Percentiles rank a stretch among this genome's conserved stretches.
phyloP scores from a whole-genome alignment of 1,139 yeast species.

The Saccharomycopsis hybrid region DNA sequence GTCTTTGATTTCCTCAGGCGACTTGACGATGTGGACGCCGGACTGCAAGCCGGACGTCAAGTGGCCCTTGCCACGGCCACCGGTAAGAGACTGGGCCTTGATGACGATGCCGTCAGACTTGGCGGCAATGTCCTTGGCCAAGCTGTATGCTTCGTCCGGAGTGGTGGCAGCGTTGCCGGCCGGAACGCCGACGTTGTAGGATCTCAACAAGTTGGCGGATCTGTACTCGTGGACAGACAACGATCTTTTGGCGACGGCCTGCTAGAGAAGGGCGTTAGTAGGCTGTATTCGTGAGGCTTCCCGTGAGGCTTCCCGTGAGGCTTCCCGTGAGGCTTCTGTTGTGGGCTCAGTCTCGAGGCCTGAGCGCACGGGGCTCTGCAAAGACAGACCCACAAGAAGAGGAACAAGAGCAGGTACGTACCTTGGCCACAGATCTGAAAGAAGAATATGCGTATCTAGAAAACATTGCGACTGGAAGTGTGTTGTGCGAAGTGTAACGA shows the following conservation, averaged over 20 bases:
- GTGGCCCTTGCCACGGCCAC: slow-evolving; percentile 99
- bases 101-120: slow-evolving; percentile 80
- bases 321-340: no score
- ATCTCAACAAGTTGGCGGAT: slow-evolving; percentile 78
- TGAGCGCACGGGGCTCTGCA: no score
- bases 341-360: no score
- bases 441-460: slow-evolving; percentile 14
- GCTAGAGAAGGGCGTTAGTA: no score
- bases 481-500: no score
- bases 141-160: slow-evolving; percentile 78
- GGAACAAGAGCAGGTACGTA: no score
- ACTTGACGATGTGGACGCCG: slow-evolving; percentile 85
- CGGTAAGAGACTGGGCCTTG: slow-evolving; percentile 98
- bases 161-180: slow-evolving; percentile 87
- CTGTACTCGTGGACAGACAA: slow-evolving; percentile 94
- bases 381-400: no score
- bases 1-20: slow-evolving; percentile 83
- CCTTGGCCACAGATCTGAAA: slow-evolving; percentile 9
- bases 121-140: slow-evolving; percentile 55
- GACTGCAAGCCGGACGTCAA: slow-evolving; percentile 94
- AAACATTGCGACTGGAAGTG: slow-evolving; percentile 13
- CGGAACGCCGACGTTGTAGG: slow-evolving; percentile 88
- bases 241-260: slow-evolving; percentile 45
- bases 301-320: no score
- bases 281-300: no score